Conservation (phyloP, 2,329 filamentous ascomycete species). For the Neonectria coccinea region DNA sequence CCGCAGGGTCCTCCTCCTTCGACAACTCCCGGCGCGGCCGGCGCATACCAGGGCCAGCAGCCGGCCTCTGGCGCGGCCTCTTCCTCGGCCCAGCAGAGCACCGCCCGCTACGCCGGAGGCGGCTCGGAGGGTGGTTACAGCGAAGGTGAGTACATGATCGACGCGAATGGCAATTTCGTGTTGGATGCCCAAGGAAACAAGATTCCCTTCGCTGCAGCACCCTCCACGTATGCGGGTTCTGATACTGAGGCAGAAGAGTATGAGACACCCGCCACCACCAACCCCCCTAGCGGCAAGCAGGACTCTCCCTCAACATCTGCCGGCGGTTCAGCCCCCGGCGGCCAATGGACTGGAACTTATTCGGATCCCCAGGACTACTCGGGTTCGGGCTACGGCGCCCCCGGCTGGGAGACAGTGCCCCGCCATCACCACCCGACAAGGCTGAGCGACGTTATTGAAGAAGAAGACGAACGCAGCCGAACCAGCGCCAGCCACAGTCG, state of each 20-base stretch:
- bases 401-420: constrained; percentile 81
- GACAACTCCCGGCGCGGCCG: constrained; percentile 46
- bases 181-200: constrained; percentile 71
- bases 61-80: constrained; percentile 8
- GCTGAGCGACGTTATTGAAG: constrained; percentile 88
- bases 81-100: constrained; percentile 32
- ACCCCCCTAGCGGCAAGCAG: constrained; percentile 52
- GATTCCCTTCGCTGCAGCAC: constrained; percentile 63
- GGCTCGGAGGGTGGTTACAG: constrained; percentile 72
- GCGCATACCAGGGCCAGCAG: constrained; percentile 43
- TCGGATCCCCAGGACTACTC: constrained; percentile 69
- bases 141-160: constrained; percentile 78
- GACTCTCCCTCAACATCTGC: constrained; percentile 48
- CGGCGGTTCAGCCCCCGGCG: constrained; percentile 45
- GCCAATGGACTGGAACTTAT: constrained; percentile 58
- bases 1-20: constrained; percentile 54
- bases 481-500: constrained; percentile 77
- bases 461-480: constrained; percentile 83
- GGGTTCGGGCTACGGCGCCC: constrained; percentile 73
- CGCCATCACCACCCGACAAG: constrained; percentile 89
- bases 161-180: constrained; percentile 70
- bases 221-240: constrained; percentile 60
- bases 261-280: constrained; percentile 63
- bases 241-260: constrained; percentile 68
- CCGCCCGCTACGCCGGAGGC: constrained; percentile 39